A percentile compares a stretch with the other conserved stretches of the same genome.
Conservation (phyloP, 208 protist species). For the Polymyxa betae region DNA sequence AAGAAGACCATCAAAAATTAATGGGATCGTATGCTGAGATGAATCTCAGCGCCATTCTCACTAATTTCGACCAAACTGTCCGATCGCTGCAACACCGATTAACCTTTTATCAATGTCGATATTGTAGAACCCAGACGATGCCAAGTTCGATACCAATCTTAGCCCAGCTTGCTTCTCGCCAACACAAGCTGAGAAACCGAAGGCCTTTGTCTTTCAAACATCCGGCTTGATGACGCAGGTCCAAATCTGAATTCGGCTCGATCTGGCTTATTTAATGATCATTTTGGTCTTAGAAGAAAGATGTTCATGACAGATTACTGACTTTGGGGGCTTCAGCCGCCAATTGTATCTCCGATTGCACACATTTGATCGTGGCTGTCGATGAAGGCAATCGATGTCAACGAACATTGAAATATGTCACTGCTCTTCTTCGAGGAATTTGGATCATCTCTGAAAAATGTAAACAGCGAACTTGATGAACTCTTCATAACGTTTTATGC, state of each 20-base stretch:
- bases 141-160: background rate
- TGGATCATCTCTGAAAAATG: background rate
- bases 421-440: background rate
- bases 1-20: too few relatives aligned
- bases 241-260: background rate
- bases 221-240: background rate
- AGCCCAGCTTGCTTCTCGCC: background rate
- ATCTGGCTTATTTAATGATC: background rate
- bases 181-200: too few relatives aligned
- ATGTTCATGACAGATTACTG: background rate
- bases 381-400: background rate
- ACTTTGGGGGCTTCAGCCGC: background rate
- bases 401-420: background rate
- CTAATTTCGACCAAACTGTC: too few relatives aligned
- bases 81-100: too few relatives aligned
- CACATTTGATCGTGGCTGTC: background rate
- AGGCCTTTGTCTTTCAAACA: background rate
- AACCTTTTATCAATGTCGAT: background rate
- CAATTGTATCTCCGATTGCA: background rate
- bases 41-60: too few relatives aligned
- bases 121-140: background rate
- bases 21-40: too few relatives aligned
- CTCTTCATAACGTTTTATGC: too few relatives aligned
- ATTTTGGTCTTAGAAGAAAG: background rate
- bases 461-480: too few relatives aligned